Percentiles rank a stretch among this genome's conserved stretches.
phyloP scores from a whole-genome alignment of 2,329 filamentous ascomycete species.

The Pseudogymnoascus sp. region DNA sequence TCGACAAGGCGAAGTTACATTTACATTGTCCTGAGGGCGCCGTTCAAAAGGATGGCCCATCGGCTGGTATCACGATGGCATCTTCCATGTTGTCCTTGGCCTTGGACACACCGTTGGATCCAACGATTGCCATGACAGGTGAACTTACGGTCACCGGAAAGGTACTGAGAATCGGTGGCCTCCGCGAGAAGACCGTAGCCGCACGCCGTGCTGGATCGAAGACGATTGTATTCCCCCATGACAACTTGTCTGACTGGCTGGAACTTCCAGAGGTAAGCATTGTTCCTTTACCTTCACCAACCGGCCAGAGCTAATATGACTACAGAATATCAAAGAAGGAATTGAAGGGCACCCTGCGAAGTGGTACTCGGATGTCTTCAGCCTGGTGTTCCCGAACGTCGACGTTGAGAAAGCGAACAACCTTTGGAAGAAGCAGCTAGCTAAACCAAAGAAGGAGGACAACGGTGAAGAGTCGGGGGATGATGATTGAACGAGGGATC shows the following conservation, averaged over 20 bases:
- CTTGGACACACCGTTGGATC: slow-evolving; percentile 67
- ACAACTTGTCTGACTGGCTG: slow-evolving; percentile 95
- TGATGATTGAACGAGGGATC: slow-evolving; percentile 8
- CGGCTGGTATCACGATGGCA: slow-evolving; percentile 97
- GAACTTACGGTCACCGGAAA: slow-evolving; percentile 96
- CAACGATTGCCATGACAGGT: slow-evolving; percentile 93
- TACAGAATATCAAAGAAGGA: slow-evolving; percentile 93
- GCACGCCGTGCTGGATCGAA: slow-evolving; percentile 86
- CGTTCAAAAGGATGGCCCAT: slow-evolving; percentile 88
- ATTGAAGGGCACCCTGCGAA: slow-evolving; percentile 83
- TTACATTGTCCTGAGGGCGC: slow-evolving; percentile 95
- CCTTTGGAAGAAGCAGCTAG: slow-evolving; percentile 37
- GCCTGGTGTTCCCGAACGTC: slow-evolving; percentile 77
- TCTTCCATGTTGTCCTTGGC: slow-evolving; percentile 82
- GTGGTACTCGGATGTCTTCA: slow-evolving; percentile 93
- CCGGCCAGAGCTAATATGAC: slow-evolving; percentile 17
- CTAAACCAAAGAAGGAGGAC: slow-evolving; percentile 32
- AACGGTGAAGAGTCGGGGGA: slow-evolving; percentile 9
- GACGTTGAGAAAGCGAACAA: slow-evolving; percentile 66
- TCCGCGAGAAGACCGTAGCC: slow-evolving; percentile 95
- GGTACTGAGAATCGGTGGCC: slow-evolving; percentile 84
- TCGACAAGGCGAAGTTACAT: slow-evolving; percentile 91
- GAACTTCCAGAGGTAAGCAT: slow-evolving; percentile 84
- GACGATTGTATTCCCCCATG: slow-evolving; percentile 87
- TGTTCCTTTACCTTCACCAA: slow-evolving; percentile 6